These are phyloP conservation scores for Russula vinacea DNA, from an alignment of 768 basidiomycete species.

Conservation along the genomic window DNA sequence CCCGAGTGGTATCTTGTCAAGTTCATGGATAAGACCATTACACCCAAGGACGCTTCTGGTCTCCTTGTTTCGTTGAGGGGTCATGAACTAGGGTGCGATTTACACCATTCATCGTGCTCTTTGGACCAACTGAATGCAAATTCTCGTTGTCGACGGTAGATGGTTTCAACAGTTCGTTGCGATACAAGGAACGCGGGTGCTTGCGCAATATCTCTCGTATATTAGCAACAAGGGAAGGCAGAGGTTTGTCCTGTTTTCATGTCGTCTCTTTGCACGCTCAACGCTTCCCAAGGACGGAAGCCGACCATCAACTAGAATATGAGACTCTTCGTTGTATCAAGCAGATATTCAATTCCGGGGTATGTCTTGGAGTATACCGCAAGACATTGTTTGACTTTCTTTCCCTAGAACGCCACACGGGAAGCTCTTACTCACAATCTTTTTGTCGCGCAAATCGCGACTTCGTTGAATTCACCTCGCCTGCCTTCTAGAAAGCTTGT, in stretches of 20 bases:
- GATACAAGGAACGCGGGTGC: slow-evolving; percentile 78
- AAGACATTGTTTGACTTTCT: slow-evolving; percentile 24
- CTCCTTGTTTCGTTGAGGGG: slow-evolving; percentile 76
- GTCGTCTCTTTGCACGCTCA: slow-evolving; percentile 4
- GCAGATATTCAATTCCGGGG: slow-evolving; percentile 68
- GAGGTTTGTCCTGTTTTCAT: slow-evolving; percentile 45
- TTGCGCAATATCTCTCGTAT: slow-evolving; percentile 73
- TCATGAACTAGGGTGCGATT: slow-evolving; percentile 68
- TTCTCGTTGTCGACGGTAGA: slow-evolving; percentile 39
- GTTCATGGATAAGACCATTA: slow-evolving; percentile 84
- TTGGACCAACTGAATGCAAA: slow-evolving; percentile 3
- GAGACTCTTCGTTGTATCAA: slow-evolving; percentile 87
- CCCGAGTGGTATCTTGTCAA: slow-evolving; percentile 94
- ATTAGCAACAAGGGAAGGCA: slow-evolving; percentile 65
- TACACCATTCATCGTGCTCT: slow-evolving; percentile 2
- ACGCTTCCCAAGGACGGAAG: slow-evolving; percentile 46
- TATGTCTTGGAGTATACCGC: slow-evolving; percentile 36
- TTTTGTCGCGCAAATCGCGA: slow-evolving; percentile 75
- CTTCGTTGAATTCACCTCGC: slow-evolving; percentile 77
- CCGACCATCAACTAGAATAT: slow-evolving; percentile 73
- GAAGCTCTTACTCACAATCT: slow-evolving; percentile 72
- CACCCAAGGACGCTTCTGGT: slow-evolving; percentile 71
- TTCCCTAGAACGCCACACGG: slow-evolving; percentile 45
- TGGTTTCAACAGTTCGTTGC: slow-evolving; percentile 78
- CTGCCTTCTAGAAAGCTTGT: slow-evolving; percentile 74